phyloP scores from a whole-genome alignment of 352 stramenopile species.

The Globisporangium mamillatum region DNA sequence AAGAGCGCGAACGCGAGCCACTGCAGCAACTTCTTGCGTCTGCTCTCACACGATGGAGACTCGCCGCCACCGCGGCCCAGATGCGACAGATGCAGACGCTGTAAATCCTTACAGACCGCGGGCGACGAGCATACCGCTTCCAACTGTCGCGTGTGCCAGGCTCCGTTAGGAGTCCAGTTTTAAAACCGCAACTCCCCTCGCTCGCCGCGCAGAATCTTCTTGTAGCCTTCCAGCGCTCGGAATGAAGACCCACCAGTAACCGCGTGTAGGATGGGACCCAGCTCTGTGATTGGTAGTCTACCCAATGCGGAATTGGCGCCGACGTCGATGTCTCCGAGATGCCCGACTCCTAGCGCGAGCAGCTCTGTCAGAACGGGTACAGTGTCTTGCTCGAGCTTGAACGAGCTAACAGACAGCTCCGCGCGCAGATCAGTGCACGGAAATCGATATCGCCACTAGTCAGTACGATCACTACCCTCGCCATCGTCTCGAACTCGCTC shows the following conservation, averaged over 20 bases:
- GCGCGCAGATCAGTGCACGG: not conserved
- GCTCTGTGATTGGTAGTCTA: not conserved
- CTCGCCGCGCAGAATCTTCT: not conserved
- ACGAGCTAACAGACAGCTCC: not conserved
- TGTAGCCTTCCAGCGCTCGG: not conserved
- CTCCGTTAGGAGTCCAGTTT: not conserved
- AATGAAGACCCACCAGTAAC: not conserved
- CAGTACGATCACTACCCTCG: not conserved
- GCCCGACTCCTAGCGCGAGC: not conserved
- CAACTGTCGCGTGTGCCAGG: not conserved
- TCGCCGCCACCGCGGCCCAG: not conserved
- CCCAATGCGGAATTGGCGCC: not conserved
- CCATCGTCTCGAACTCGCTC: not conserved
- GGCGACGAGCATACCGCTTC: not conserved
- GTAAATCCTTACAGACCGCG: not conserved
- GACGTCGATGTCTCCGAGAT: not conserved
- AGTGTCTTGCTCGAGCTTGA: not conserved
- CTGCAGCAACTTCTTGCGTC: not conserved
- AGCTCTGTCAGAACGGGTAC: not conserved
- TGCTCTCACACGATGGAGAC: not conserved
- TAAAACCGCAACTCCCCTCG: not conserved
- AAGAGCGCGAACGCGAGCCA: conserved; percentile 9
- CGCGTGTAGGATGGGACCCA: not conserved
- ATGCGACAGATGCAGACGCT: not conserved
- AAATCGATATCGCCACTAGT: not conserved